A percentile compares a stretch with the other conserved stretches of the same genome.
These are phyloP conservation scores for Suillus lakei DNA, from an alignment of 768 basidiomycete genomes.

Conservation along the genomic window DNA sequence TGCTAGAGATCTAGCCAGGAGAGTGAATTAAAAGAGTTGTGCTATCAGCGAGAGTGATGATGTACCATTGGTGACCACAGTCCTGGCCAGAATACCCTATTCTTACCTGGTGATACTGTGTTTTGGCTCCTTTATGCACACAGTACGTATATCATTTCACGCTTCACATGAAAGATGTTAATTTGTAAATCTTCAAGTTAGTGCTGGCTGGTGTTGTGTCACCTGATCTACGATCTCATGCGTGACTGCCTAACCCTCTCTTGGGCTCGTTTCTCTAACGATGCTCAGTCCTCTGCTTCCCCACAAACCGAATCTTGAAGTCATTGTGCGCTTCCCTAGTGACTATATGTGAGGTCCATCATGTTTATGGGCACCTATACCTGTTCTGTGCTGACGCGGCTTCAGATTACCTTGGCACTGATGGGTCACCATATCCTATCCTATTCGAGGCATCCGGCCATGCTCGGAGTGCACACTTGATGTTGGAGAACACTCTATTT, in stretches of 20 bases:
- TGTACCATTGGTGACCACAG: slow-evolving; percentile 73
- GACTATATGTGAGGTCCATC: slow-evolving; percentile 85
- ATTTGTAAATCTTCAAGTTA: slow-evolving; percentile 38
- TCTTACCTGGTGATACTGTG: slow-evolving; percentile 87
- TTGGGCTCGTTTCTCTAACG: slow-evolving; percentile 94
- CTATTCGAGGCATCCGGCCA: slow-evolving; percentile 88
- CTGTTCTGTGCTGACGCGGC: neutral
- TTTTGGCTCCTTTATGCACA: slow-evolving; percentile 96
- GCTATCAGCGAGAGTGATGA: slow-evolving; percentile 89
- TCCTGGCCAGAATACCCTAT: slow-evolving; percentile 87
- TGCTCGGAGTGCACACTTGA: slow-evolving; percentile 72
- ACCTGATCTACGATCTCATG: slow-evolving; percentile 95
- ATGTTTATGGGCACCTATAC: neutral
- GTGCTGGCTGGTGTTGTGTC: slow-evolving; percentile 88
- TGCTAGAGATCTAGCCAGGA: no score
- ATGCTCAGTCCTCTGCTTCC: slow-evolving; percentile 67
- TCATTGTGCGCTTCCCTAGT: slow-evolving; percentile 91
- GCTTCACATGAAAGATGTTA: slow-evolving; percentile 13
- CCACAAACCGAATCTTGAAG: slow-evolving; percentile 58
- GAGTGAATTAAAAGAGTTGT: no score
- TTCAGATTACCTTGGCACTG: slow-evolving; percentile 81
- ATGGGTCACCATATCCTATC: slow-evolving; percentile 88
- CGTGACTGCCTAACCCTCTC: slow-evolving; percentile 94
- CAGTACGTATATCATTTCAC: slow-evolving; percentile 55
- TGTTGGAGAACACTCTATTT: neutral